Conservation (phyloP, 768 basidiomycete genomes). For the Leccinum longicurvipes region DNA sequence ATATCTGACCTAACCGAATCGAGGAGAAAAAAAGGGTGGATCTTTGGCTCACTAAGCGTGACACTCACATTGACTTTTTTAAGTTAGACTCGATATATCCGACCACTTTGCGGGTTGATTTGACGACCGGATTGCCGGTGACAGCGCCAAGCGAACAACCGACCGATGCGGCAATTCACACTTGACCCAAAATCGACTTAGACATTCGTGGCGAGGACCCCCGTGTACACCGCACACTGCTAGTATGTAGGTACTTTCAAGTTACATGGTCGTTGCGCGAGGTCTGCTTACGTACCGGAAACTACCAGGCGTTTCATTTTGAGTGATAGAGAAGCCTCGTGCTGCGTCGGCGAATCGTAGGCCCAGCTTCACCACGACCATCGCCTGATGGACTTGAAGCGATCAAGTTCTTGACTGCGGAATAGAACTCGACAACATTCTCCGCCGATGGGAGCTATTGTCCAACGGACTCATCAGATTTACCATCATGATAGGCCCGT, state of each 20-base stretch:
- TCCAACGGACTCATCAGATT: background rate
- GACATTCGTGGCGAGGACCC: background rate
- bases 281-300: background rate
- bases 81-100: background rate
- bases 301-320: background rate
- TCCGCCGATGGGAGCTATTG: conserved; percentile 12
- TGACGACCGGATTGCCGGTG: background rate
- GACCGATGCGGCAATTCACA: background rate
- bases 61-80: background rate
- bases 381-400: background rate
- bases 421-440: background rate
- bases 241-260: background rate
- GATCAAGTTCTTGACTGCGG: conserved; percentile 8
- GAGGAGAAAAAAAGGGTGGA: background rate
- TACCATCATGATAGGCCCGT: background rate
- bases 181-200: background rate
- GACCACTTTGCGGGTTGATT: background rate
- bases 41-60: background rate
- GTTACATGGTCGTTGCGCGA: too few species aligned
- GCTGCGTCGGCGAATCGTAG: background rate
- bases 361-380: background rate
- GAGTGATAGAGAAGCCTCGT: background rate
- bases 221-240: background rate
- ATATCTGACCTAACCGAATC: background rate
- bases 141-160: background rate